Evolutionary conservation across 306 rosid genomes (phyloP), one percentile per base, ranked within the genome.

Genomic region (Prosopis cineraria): DNA sequence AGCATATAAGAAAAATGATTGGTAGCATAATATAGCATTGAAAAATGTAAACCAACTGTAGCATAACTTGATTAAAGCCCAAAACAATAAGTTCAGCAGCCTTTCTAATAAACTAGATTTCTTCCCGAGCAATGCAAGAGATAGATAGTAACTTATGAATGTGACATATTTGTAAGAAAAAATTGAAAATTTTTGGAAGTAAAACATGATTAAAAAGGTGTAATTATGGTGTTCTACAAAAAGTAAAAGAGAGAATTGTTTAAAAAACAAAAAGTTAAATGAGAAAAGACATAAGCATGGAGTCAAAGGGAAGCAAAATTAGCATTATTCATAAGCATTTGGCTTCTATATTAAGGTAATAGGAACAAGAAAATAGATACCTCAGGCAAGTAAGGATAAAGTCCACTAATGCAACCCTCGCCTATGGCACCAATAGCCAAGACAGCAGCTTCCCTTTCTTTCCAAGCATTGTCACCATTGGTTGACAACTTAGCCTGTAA

Each of bases 371-470:
- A 31, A 67, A 68, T 52, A 73, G 60, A 70, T 83, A 96, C 99
- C 97, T 96, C 92, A 30, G 88, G 40, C 76, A 96, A 82, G 85
- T 87, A 88, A 78, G 99, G 98, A 86, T 91, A 93, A 40, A 96
- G 98, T 79, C 99, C 99, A 83, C 40, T 85, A 47, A 96, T 93
- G 93, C 99, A 96, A 72, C 99, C 99, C 87, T 96, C 98, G 56
- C 97, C 98, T 44, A 96, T 86, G 65, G 99, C 99, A 73, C 99
- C 99, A 79, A 96, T 93, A 85, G 97, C 96, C 93, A 96, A 79
- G 73, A 96, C 99, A 48, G 98, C 96, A 91, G 99, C 99, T 85
- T 96, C 99, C 86, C 99, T 85, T 27, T 89, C 97, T 89, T 96
- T 96, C 99, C 99, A 96, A 75, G 89, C 84, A 82, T 88, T 91